Conservation (phyloP, 23 red algal species). For the Cyanidiococcus yangmingshanensis region DNA sequence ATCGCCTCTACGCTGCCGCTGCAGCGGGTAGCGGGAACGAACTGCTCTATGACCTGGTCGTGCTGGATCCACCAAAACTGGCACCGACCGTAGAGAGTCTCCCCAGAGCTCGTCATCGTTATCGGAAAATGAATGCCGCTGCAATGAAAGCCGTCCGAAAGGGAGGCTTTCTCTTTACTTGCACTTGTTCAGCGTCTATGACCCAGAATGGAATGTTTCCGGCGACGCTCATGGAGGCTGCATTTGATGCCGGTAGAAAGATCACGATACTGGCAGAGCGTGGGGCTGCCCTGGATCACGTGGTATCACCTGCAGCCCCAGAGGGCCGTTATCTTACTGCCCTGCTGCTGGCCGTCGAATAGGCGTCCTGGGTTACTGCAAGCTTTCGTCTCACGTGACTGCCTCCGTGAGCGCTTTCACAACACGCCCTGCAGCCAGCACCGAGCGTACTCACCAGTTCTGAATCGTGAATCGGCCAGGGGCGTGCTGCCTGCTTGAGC, state of each 20-base stretch:
- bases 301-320: constrained; percentile 12
- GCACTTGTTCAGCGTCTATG: constrained; percentile 43
- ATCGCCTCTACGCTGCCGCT: neutral
- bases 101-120: constrained; percentile 22
- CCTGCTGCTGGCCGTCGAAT: constrained; percentile 26
- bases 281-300: constrained; percentile 38
- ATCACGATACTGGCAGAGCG: constrained; percentile 23
- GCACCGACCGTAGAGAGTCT: constrained; percentile 28
- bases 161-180: constrained; percentile 35
- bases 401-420: no score
- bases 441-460: no score
- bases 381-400: no score
- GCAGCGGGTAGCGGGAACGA: neutral
- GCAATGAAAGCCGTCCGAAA: constrained; percentile 21
- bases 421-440: no score
- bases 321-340: constrained; percentile 32
- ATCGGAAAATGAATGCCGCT: constrained; percentile 29
- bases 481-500: no score
- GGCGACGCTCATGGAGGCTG: constrained; percentile 24
- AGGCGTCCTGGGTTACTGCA: no score
- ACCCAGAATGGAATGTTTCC: constrained; percentile 24
- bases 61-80: constrained; percentile 52
- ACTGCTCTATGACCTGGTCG: constrained; percentile 21
- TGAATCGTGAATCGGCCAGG: no score
- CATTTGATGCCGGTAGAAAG: constrained; percentile 19